A percentile compares a stretch with the other conserved stretches of the same genome.
Evolutionary conservation across 768 basidiomycete genomes (phyloP).

Genomic region (Lactarius hatsudake): DNA sequence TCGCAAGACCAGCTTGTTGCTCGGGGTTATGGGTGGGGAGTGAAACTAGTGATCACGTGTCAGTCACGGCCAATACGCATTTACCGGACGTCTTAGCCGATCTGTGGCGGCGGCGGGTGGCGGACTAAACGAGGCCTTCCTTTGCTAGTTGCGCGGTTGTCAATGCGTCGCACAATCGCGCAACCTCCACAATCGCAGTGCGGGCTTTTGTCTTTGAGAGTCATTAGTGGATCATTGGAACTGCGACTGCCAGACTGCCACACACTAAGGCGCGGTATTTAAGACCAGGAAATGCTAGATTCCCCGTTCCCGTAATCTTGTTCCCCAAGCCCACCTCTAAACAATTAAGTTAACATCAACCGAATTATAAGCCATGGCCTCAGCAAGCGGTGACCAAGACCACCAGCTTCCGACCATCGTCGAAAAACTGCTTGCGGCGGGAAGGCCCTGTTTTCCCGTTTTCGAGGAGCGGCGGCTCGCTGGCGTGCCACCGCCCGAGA

Average conservation of each 20-base stretch:
- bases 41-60: neutral
- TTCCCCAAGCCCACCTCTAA: neutral
- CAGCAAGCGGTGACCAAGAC: neutral
- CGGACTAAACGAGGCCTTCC: neutral
- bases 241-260: neutral
- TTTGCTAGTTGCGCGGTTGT: neutral
- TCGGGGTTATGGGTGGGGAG: too few species aligned
- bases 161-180: neutral
- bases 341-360: neutral
- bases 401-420: neutral
- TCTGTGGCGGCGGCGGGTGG: neutral
- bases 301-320: neutral
- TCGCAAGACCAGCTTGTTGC: too few species aligned
- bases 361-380: neutral
- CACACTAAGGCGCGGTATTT: neutral
- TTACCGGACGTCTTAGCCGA: neutral
- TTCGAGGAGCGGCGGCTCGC: neutral
- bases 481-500: slow-evolving; percentile 1
- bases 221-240: neutral
- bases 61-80: too few species aligned
- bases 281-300: neutral
- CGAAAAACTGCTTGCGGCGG: neutral
- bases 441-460: neutral
- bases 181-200: neutral
- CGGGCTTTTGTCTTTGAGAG: neutral